These are phyloP conservation scores for Penicillium frequentans DNA, from an alignment of 2,329 filamentous ascomycete species.

Conservation along the genomic window DNA sequence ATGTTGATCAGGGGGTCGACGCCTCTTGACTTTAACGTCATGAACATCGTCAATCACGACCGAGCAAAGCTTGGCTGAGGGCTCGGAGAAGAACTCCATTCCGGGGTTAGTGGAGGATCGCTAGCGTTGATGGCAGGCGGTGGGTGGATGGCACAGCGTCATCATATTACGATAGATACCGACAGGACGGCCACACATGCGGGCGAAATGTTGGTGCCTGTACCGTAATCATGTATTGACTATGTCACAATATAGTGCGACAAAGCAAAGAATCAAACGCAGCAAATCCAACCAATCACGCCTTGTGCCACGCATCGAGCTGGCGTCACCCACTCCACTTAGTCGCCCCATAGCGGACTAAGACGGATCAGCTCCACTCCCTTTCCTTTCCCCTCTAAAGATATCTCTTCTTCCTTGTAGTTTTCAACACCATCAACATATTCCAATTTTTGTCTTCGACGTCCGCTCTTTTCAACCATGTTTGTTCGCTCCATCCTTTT, in stretches of 20 bases:
- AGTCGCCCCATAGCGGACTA: constrained; percentile 6
- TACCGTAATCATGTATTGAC: background rate
- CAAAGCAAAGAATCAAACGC: background rate
- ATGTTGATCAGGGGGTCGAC: background rate
- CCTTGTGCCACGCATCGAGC: constrained; percentile 13
- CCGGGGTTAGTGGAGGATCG: background rate
- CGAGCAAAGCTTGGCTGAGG: background rate
- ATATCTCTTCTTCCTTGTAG: background rate
- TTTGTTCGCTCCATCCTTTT: constrained; percentile 37
- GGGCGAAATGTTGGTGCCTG: background rate
- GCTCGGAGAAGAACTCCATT: background rate
- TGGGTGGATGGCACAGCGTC: background rate
- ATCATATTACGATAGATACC: background rate
- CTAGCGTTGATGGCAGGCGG: background rate
- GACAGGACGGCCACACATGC: background rate
- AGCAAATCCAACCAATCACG: constrained; percentile 4
- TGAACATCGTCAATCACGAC: background rate
- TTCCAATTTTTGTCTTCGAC: constrained; percentile 11
- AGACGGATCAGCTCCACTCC: constrained; percentile 13
- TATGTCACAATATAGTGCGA: background rate
- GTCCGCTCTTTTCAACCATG: constrained; percentile 30
- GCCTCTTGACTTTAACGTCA: background rate
- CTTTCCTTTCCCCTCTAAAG: constrained; percentile 3
- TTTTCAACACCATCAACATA: background rate
- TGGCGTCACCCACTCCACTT: constrained; percentile 20